Evolutionary conservation across 352 stramenopile genomes (phyloP), one percentile per base, ranked within the genome.

Genomic region (Phytophthora brassicae): DNA sequence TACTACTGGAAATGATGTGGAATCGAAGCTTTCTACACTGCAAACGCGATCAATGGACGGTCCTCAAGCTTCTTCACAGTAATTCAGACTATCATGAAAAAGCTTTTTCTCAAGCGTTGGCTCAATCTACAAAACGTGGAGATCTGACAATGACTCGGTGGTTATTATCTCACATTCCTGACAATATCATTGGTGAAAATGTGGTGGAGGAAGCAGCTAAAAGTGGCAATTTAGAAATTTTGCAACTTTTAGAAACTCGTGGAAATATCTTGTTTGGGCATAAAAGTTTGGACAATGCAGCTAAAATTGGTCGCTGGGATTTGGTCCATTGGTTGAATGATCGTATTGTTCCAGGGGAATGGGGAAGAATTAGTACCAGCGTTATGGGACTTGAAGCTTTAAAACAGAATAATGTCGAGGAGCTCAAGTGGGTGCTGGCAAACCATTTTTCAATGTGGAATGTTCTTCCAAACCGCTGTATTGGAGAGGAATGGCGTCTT

Each of bases 1-100:
- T 17, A 12, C 39, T 62, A 5, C 24, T 68, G 28, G 45, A 68
- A 33, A 28, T 63, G 24, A 22, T 62, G 22, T 61, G 59, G 50
- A 42, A 8, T 6, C 36, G 48, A 19, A 38, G 57, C 48, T 41
- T 66, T 20, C 41, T 23, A 28, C 33, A 57, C 24, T n/a, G 19
- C 13, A 16, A 59, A 11, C 41, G 4, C 36, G 16, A 7, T 6
- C 26, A 36, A 13, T 57, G 52, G 53, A 67, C 13, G 1, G 19
- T 56, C 12, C 31, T 44, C 4, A 62, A 62, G 22, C 20, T 62
- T 12, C 12, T 67, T 3, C 60, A 58, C 6, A 49, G 22, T 17
- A 53, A 68, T 13, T 38, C 14, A 6, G 29, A 41, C 20, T 68
- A 53, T 23, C 36, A 44, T 2, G 36, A 42, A 26, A 54, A 26